Evolutionary conservation across 176 grass and related monocot genomes (phyloP).

Genomic region (Oryza meyeriana): DNA sequence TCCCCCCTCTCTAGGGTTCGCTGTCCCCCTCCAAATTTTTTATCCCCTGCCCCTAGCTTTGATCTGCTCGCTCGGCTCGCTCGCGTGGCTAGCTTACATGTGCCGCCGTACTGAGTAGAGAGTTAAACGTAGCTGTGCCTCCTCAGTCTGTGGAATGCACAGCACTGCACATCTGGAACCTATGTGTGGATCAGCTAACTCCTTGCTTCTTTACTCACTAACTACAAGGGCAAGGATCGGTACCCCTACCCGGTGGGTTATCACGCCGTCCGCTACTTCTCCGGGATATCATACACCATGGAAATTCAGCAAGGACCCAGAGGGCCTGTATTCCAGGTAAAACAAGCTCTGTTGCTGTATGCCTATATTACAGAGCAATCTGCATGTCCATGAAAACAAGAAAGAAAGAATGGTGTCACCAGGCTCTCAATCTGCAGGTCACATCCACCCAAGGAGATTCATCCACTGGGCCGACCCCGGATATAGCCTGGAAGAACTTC

Average conservation of each 20-base stretch:
- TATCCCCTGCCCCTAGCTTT: background rate
- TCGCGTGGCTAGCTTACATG: too few relatives aligned
- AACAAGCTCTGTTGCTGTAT: background rate
- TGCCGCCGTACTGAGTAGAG: too few relatives aligned
- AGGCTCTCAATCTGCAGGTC: slow-evolving; percentile 46
- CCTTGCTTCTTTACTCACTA: slow-evolving; percentile 19
- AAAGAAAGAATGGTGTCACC: slow-evolving; percentile 3
- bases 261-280: slow-evolving; percentile 57
- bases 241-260: slow-evolving; percentile 86
- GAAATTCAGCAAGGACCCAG: slow-evolving; percentile 66
- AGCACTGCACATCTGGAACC: slow-evolving; percentile 6
- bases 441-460: slow-evolving; percentile 59
- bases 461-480: slow-evolving; percentile 59
- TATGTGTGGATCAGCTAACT: too few relatives aligned
- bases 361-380: background rate
- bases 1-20: background rate
- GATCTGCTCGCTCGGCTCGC: background rate
- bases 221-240: slow-evolving; percentile 66
- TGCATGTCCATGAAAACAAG: background rate
- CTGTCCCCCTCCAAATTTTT: background rate
- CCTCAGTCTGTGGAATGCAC: too few relatives aligned
- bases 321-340: slow-evolving; percentile 76
- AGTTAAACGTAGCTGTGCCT: too few relatives aligned
- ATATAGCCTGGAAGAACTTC: slow-evolving; percentile 79
- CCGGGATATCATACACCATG: slow-evolving; percentile 61